These are phyloP conservation scores for Cladophialophora exuberans DNA, from an alignment of 2,329 filamentous ascomycete genomes.

Conservation along the genomic window DNA sequence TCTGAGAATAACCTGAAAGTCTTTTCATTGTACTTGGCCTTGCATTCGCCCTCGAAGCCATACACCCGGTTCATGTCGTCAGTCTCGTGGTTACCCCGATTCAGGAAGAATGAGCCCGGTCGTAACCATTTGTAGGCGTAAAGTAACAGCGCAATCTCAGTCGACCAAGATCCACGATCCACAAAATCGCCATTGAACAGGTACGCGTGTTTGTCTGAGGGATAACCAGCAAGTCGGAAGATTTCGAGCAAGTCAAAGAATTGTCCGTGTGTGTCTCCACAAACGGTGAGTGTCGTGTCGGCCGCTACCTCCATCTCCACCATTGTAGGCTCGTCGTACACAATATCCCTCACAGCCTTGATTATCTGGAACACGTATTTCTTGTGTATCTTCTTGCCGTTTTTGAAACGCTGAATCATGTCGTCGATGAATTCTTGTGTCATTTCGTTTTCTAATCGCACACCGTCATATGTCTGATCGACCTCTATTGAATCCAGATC, in stretches of 20 bases:
- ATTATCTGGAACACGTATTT: slow-evolving; percentile 99
- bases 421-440: slow-evolving; percentile 96
- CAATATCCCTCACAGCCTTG: slow-evolving; percentile 82
- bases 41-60: slow-evolving; percentile 97
- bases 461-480: slow-evolving; percentile 84
- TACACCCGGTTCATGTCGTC: slow-evolving; percentile 99
- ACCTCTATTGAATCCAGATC: slow-evolving; percentile 84
- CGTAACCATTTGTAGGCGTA: slow-evolving; percentile 98
- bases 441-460: slow-evolving; percentile 77
- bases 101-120: slow-evolving; percentile 87
- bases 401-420: slow-evolving; percentile 95
- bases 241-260: slow-evolving; percentile 97
- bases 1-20: slow-evolving; percentile 98
- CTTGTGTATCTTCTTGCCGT: slow-evolving; percentile 88
- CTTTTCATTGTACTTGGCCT: slow-evolving; percentile 95
- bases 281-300: slow-evolving; percentile 83
- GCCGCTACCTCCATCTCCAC: slow-evolving; percentile 84
- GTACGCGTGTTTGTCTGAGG: slow-evolving; percentile 85
- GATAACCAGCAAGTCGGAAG: slow-evolving; percentile 86
- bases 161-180: slow-evolving; percentile 95
- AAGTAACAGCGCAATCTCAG: slow-evolving; percentile 89
- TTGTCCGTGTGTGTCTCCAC: slow-evolving; percentile 97
- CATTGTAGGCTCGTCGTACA: slow-evolving; percentile 94
- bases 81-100: slow-evolving; percentile 97
- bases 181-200: slow-evolving; percentile 99